Conservation (phyloP, 352 stramenopile genomes). For the Detonula confervacea region DNA sequence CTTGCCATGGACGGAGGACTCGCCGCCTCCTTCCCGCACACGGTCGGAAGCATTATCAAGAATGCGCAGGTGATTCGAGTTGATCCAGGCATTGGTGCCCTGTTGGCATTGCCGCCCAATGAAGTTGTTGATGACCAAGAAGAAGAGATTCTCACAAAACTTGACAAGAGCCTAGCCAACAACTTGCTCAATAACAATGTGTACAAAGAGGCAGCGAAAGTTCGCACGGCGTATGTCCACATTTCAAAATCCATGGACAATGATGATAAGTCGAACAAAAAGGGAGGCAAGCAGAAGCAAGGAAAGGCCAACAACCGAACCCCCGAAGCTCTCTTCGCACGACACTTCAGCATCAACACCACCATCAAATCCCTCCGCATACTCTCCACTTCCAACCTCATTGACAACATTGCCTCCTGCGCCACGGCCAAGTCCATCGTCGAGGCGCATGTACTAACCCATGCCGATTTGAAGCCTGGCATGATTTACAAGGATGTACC, state of each 20-base stretch:
- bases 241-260: conserved; percentile 86
- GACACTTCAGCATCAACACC: conserved; percentile 74
- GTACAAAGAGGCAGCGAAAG: conserved; percentile 57
- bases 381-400: conserved; percentile 63
- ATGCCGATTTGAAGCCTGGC: conserved; percentile 73
- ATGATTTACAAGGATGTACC: conserved; percentile 78
- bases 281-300: conserved; percentile 39
- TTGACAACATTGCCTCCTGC: conserved; percentile 79
- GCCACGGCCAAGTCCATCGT: conserved; percentile 75
- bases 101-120: conserved; percentile 67
- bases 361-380: conserved; percentile 52
- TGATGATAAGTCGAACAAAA: conserved; percentile 19
- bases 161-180: conserved; percentile 57
- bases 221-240: conserved; percentile 81
- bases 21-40: conserved; percentile 28
- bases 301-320: conserved; percentile 47
- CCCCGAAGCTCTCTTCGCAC: conserved; percentile 66
- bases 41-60: conserved; percentile 64
- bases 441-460: conserved; percentile 73
- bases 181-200: conserved; percentile 45
- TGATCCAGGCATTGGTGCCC: conserved; percentile 82
- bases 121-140: conserved; percentile 20
- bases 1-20: conserved; percentile 52
- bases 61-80: conserved; percentile 78
- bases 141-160: conserved; percentile 22